Evolutionary conservation across 257 asterid species (phyloP).

Genomic region (Nemophila menziesii): DNA sequence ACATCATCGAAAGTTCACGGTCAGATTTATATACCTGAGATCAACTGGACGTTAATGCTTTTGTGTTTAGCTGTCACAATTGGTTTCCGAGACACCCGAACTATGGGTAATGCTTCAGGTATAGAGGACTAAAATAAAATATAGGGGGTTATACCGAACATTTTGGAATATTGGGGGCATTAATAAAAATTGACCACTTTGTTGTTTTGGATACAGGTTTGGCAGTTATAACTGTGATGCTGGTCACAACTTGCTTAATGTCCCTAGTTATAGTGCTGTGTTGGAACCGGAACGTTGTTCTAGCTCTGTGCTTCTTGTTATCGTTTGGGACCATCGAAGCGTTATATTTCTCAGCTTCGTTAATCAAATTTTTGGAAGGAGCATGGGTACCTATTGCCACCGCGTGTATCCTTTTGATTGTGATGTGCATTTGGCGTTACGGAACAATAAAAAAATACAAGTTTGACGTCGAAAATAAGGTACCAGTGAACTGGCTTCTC

Average conservation of each 20-base stretch:
- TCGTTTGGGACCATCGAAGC: constrained; percentile 77
- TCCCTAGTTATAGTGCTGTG: constrained; percentile 77
- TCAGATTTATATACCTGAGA: constrained; percentile 88
- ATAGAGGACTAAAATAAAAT: constrained; percentile 1
- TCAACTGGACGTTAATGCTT: constrained; percentile 77
- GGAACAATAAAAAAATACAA: constrained; percentile 74
- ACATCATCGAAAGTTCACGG: constrained; percentile 83
- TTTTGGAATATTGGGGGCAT: not conserved
- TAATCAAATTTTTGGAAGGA: constrained; percentile 74
- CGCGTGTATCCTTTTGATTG: constrained; percentile 51
- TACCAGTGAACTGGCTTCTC: constrained; percentile 83
- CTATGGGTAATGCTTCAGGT: constrained; percentile 92
- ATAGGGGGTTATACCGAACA: not conserved
- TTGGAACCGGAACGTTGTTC: constrained; percentile 57
- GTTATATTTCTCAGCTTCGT: constrained; percentile 67
- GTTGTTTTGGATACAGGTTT: constrained; percentile 35
- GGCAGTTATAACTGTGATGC: constrained; percentile 94
- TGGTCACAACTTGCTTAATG: constrained; percentile 93
- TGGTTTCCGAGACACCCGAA: constrained; percentile 83
- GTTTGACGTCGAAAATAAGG: constrained; percentile 82
- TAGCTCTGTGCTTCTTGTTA: constrained; percentile 55
- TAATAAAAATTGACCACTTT: not conserved
- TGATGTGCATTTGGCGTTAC: constrained; percentile 85
- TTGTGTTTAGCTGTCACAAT: constrained; percentile 83
- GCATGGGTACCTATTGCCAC: constrained; percentile 90